Evolutionary conservation across 768 basidiomycete genomes (phyloP).

Genomic region (Russula ochroleuca): DNA sequence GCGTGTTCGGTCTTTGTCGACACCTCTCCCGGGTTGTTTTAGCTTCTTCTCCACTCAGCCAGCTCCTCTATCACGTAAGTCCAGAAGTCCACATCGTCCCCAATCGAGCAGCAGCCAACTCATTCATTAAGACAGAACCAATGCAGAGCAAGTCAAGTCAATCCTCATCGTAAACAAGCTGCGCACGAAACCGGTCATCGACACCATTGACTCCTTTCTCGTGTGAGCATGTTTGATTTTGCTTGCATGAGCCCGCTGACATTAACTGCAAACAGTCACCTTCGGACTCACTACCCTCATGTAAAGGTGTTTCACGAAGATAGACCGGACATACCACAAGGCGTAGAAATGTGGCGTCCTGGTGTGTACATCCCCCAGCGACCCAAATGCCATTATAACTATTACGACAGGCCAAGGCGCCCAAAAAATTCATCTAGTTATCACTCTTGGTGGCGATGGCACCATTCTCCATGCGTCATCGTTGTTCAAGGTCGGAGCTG

Average conservation of each 20-base stretch:
- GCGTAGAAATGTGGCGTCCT: slow-evolving; percentile 54
- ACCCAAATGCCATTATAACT: neutral
- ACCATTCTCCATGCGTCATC: slow-evolving; percentile 93
- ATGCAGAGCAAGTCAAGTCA: slow-evolving; percentile 45
- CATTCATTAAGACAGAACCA: slow-evolving; percentile 21
- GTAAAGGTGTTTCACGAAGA: slow-evolving; percentile 35
- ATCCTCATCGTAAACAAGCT: slow-evolving; percentile 80
- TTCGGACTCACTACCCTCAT: slow-evolving; percentile 33
- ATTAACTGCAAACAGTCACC: slow-evolving; percentile 29
- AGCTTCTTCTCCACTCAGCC: slow-evolving; percentile 13
- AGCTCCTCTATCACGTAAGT: slow-evolving; percentile 11
- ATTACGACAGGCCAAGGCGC: slow-evolving; percentile 40
- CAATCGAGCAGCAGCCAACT: slow-evolving; percentile 21
- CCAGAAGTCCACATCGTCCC: neutral
- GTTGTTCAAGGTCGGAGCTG: slow-evolving; percentile 83
- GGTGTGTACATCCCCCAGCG: slow-evolving; percentile 37
- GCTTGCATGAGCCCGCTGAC: neutral
- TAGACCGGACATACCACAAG: slow-evolving; percentile 48
- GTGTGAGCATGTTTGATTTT: slow-evolving; percentile 42
- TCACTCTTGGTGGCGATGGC: slow-evolving; percentile 92
- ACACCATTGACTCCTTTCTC: slow-evolving; percentile 70
- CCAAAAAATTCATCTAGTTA: slow-evolving; percentile 74
- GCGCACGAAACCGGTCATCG: slow-evolving; percentile 70
- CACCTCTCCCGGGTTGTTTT: neutral
- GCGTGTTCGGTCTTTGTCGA: neutral